These are phyloP conservation scores for Botrytis deweyae DNA, from an alignment of 2,329 filamentous ascomycete genomes.

Conservation along the genomic window DNA sequence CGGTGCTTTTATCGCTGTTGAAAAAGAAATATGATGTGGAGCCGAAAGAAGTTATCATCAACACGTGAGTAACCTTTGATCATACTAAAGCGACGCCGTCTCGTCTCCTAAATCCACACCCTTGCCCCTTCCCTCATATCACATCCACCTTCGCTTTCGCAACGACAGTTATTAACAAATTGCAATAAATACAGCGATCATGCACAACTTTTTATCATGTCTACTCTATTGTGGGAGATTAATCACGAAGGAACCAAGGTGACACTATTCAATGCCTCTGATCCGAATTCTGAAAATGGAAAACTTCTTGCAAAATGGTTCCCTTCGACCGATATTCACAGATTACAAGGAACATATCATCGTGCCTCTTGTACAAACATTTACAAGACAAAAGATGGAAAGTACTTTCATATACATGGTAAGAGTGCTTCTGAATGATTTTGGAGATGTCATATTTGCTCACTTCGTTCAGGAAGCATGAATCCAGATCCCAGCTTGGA, in stretches of 20 bases:
- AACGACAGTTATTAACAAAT: neutral
- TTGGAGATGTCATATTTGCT: neutral
- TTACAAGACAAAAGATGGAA: neutral
- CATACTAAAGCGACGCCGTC: neutral
- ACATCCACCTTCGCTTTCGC: conserved; percentile 40
- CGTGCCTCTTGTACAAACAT: neutral
- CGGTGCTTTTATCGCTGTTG: conserved; percentile 46
- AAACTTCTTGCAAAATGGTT: conserved; percentile 19
- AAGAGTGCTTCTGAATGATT: neutral
- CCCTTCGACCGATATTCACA: conserved; percentile 28
- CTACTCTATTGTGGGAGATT: conserved; percentile 19
- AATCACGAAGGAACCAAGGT: conserved; percentile 15
- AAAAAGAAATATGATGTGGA: conserved; percentile 47
- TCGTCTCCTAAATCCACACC: neutral
- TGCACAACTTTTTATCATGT: conserved; percentile 32
- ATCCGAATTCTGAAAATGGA: neutral
- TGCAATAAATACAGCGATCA: neutral
- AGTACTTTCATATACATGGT: neutral
- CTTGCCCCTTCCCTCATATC: conserved; percentile 24
- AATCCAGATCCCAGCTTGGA: neutral
- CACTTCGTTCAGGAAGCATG: neutral
- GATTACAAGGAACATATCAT: conserved; percentile 26
- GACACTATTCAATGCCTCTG: neutral
- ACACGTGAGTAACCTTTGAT: conserved; percentile 42
- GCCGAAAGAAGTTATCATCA: conserved; percentile 45